These are phyloP conservation scores for Wickerhamiella musiphila DNA, from an alignment of 805 yeast species.

Conservation along the genomic window DNA sequence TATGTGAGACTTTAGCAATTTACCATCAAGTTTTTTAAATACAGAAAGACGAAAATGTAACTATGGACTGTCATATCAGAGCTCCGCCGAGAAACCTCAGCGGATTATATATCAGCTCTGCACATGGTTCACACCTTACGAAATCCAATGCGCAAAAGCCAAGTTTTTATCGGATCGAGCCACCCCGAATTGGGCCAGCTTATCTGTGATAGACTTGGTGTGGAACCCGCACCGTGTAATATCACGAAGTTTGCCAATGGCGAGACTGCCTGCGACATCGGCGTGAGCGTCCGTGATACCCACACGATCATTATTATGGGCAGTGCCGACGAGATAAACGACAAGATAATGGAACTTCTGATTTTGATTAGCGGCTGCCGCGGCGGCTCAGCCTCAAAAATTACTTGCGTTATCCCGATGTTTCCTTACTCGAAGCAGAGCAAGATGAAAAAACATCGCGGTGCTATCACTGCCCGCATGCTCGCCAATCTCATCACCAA, in stretches of 20 bases:
- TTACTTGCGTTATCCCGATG: conserved; percentile 93
- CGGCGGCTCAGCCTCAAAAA: conserved; percentile 95
- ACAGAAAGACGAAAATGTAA: no score
- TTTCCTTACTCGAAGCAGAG: conserved; percentile 95
- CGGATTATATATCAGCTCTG: no score
- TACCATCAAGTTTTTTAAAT: no score
- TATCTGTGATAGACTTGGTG: conserved; percentile 82
- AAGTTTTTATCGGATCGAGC: conserved; percentile 89
- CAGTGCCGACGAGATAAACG: conserved; percentile 75
- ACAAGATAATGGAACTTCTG: conserved; percentile 88
- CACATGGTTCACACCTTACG: no score
- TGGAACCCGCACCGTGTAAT: conserved; percentile 84
- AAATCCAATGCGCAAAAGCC: conserved; percentile 99
- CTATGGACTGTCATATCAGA: no score
- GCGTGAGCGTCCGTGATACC: conserved; percentile 89
- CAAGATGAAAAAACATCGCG: conserved; percentile 97
- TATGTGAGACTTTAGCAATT: no score
- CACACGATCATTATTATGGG: conserved; percentile 89
- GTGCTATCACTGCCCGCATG: conserved; percentile 96
- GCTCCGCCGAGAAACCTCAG: no score
- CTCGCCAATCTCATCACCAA: conserved; percentile 82
- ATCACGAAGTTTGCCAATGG: conserved; percentile 90
- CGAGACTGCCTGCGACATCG: conserved; percentile 91
- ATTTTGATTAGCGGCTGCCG: conserved; percentile 89
- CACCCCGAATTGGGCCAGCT: conserved; percentile 87